Base-by-base conservation (phyloP, 352 stramenopile genomes). In the Pythium sp. region DNA sequence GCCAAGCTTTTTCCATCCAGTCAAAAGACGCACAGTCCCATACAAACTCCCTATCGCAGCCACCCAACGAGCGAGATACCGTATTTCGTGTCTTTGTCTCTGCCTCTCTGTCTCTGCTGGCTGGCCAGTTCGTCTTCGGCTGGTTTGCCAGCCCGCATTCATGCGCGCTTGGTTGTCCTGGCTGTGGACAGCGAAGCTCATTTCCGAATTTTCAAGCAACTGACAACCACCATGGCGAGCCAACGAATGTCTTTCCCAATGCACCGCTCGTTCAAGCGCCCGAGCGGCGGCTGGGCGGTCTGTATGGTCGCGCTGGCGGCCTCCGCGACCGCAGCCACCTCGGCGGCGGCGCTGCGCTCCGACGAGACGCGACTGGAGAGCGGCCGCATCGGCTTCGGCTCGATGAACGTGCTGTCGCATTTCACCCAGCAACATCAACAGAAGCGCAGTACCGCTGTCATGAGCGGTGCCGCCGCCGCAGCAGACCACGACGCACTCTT, bases 311-410 rank as follows among this genome's bases (percentile, higher is more conserved):
- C 53, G 24, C 36, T 64, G n/a, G 24, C 46, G 36, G 41, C 36
- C 9, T 49, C 46, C 5, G 58, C 58, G 3, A 43, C 58, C 5
- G n/a, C 46, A 4, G 38, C 36, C 38, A 51, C n/a, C 24, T 22
- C 36, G 3, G 11, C 20, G 34, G 22, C 36, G 0, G 9, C 18
- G 14, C 8, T 64, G 18, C 24, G 22, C 38, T 22, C 58, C 1
- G 36, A 55, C 22, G 58, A 64, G 11, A 49, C 38, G 36, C 34
- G 32, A 11, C 38, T 64, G 6, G 58, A 64, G 28, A 64, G 38
- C 7, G 43, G 43, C 36, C 58, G 58, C 58, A 38, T 64, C 38
- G 58, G 58, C 58, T 64, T 64, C 41, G 58, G 58, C 20, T 22
- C n/a, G 18, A 51, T 26, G 11, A 47, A n/a, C 58, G 36, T 43